Conservation (phyloP, 495 filamentous ascomycete species). For the Schizothecium vesticola region DNA sequence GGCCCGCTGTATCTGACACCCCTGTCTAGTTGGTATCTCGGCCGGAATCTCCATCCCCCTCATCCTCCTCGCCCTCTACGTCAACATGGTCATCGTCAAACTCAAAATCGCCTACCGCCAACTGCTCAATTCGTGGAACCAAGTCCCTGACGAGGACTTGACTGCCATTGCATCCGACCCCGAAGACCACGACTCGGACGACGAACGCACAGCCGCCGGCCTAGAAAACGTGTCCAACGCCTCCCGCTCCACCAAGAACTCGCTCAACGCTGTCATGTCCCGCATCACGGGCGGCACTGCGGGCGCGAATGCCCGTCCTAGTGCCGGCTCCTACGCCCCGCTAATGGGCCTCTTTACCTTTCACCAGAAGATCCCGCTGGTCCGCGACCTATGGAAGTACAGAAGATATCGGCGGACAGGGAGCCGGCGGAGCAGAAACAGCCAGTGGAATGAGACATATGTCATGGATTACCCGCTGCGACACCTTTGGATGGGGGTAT, state of each 20-base stretch:
- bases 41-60: constrained; percentile 12
- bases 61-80: constrained; percentile 14
- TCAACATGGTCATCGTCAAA: constrained; percentile 12
- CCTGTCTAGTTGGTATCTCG: constrained; percentile 13
- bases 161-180: background rate
- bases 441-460: constrained; percentile 14
- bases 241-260: background rate
- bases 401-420: background rate
- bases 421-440: background rate
- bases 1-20: background rate
- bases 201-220: constrained; percentile 8
- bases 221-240: background rate
- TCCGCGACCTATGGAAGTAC: constrained; percentile 8
- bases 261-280: background rate
- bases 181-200: constrained; percentile 13
- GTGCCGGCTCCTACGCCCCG: constrained; percentile 2
- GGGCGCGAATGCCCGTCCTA: background rate
- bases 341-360: constrained; percentile 10
- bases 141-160: background rate
- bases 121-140: constrained; percentile 1
- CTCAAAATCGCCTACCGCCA: constrained; percentile 6
- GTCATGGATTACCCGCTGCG: constrained; percentile 9
- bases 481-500: background rate
- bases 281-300: background rate
- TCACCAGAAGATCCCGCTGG: constrained; percentile 9